Base-by-base conservation (phyloP, 768 basidiomycete species). In the Krasilnikovozyma curviuscula region DNA sequence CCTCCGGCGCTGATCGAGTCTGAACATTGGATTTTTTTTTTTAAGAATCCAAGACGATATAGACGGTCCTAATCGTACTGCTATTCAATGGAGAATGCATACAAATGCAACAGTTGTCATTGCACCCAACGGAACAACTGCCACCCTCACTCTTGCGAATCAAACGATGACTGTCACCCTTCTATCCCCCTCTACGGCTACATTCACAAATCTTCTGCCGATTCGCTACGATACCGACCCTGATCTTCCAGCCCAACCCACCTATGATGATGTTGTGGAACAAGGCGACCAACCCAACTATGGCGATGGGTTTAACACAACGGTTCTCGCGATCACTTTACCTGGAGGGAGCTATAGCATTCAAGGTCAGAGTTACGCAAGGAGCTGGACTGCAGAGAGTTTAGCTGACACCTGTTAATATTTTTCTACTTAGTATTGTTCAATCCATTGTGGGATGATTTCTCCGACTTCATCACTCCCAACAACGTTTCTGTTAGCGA, bases 1-100 rank as follows among this genome's bases (percentile, higher is more conserved):
- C n/a, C n/a, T n/a, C n/a, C n/a, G n/a, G n/a, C n/a, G n/a, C n/a
- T n/a, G n/a, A n/a, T n/a, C n/a, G n/a, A n/a, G n/a, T n/a, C n/a
- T n/a, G n/a, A n/a, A n/a, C n/a, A n/a, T n/a, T n/a, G n/a, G n/a
- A n/a, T n/a, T n/a, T n/a, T n/a, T n/a, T n/a, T n/a, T n/a, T n/a
- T n/a, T n/a, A n/a, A n/a, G n/a, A n/a, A 62, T 98, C 39, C 91
- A 91, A 63, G 91, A 95, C 66, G 93, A 98, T 59, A 78, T 95
- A 59, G 71, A 65, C 16, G 67, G 77, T 2, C 64, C 70, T 29
- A 68, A 63, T 6, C 58, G 53, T 13, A 56, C 69, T 16, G 43
- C 41, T 18, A 63, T 93, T 39, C 54, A 59, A 52, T 93, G 91
- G 91, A 77, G 85, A 40, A 82, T 83, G 72, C 88, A 97, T 65